Evolutionary conservation across 345 rosid species (phyloP).

Genomic region (Combretum micranthum): DNA sequence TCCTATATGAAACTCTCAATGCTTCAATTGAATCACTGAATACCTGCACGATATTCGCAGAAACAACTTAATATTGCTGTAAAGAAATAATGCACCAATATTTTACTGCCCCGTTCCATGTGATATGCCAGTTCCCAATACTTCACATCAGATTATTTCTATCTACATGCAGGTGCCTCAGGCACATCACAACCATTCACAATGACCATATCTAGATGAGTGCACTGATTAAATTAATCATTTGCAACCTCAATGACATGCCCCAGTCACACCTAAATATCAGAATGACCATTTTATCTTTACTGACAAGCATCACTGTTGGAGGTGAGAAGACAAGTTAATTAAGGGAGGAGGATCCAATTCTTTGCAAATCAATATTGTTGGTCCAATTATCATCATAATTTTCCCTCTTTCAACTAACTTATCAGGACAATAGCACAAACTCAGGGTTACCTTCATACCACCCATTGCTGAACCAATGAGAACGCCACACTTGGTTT

Average conservation of each 20-base stretch:
- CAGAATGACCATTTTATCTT: too few species aligned
- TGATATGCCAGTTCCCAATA: too few species aligned
- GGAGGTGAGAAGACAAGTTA: constrained; percentile 1
- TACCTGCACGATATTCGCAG: constrained; percentile 41
- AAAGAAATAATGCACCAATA: background rate
- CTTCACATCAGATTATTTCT: too few species aligned
- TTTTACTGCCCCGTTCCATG: background rate
- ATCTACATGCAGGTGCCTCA: too few species aligned
- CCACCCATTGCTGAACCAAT: constrained; percentile 97
- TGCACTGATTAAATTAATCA: too few species aligned
- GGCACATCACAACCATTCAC: too few species aligned
- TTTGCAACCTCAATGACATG: too few species aligned
- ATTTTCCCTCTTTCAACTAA: constrained; percentile 1
- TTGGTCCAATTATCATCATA: too few species aligned
- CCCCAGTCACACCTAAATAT: too few species aligned
- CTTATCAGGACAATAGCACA: background rate
- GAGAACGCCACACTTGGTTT: constrained; percentile 79
- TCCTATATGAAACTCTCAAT: constrained; percentile 73
- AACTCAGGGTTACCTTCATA: constrained; percentile 55
- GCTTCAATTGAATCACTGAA: constrained; percentile 91
- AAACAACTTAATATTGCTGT: background rate
- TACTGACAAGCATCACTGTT: background rate
- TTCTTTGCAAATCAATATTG: background rate
- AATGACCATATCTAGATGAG: too few species aligned
- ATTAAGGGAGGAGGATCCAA: background rate